Base-by-base conservation (phyloP, 306 rosid species). In the Quercus berberidifolia region DNA sequence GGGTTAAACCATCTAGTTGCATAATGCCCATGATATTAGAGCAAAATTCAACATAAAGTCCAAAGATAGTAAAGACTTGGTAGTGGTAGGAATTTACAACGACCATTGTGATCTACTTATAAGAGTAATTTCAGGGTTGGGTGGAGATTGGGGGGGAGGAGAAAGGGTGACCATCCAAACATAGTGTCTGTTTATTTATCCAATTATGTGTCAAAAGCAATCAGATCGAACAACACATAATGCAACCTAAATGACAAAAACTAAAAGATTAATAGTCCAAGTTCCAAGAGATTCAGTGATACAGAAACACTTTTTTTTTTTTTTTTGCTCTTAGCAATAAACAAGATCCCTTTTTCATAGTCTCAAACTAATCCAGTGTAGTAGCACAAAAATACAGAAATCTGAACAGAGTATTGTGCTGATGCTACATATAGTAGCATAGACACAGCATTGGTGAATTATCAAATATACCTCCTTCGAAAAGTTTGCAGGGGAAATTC, bases 401-500 rank as follows among this genome's bases (percentile, higher is more conserved):
- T 43, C n/a, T 69, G 69, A 74, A 49, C 70, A 58, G 19, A 51
- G 15, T 62, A 5, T 26, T 7, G 46, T 64, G 21, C 10, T 8
- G 15, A 35, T 19, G 25, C 52, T 19, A 33, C 25, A 8, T 67
- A 31, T 25, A 65, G 71, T 8, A 7, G 11, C 46, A 7, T 31
- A 65, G 19, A 33, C 38, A 33, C 23, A 33, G 9, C 71, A 6
- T 5, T 67, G 52, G 51, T 10, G 25, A 63, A 63, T 63, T 33
- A 59, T 77, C 46, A 59, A 64, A 30, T 33, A 25, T 87, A 88
- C 99, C 98, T 91, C 91, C 76, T 87, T 96, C 14, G 99, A 83
- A 80, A 93, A 93, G 87, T 91, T 96, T 83, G 89, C 97, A 0
- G 99, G 99, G 33, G 93, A 80, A 64, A 93, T 87, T 83, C 86